phyloP scores from a whole-genome alignment of 2,329 filamentous ascomycete genomes.

The Calonectria honghensis region DNA sequence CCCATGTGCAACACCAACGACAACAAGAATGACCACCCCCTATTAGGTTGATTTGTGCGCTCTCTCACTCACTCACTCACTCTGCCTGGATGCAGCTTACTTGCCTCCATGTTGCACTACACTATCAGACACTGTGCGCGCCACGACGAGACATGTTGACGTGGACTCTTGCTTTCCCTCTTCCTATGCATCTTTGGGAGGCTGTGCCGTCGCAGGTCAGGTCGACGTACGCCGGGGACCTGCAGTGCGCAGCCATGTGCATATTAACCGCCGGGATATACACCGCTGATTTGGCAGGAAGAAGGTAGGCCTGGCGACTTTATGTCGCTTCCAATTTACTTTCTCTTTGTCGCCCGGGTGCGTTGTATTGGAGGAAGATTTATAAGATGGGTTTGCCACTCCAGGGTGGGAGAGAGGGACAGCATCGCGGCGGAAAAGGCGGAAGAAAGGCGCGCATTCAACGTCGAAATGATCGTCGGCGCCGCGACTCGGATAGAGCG shows the following conservation, averaged over 20 bases:
- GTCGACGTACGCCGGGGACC: constrained; percentile 8
- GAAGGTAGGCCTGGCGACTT: not conserved
- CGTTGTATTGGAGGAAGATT: not conserved
- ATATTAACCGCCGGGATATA: constrained; percentile 21
- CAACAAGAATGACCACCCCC: not conserved
- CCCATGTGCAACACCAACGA: not conserved
- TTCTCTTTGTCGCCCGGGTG: not conserved
- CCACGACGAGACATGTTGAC: not conserved
- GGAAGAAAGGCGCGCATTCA: not conserved
- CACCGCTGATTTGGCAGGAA: constrained; percentile 5
- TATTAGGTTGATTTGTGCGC: not conserved
- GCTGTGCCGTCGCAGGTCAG: constrained; percentile 18
- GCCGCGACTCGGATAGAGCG: not conserved
- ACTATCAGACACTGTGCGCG: not conserved
- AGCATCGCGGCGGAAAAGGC: not conserved
- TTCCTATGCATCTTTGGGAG: not conserved
- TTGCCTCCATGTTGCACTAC: constrained; percentile 12
- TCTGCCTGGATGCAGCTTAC: constrained; percentile 12
- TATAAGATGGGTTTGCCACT: constrained; percentile 6
- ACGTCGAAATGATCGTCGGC: not conserved
- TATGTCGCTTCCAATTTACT: too few relatives aligned
- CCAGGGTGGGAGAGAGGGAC: not conserved
- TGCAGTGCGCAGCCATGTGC: constrained; percentile 10
- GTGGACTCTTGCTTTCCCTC: not conserved
- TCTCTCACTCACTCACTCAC: not conserved